A percentile compares a stretch with the other conserved stretches of the same genome.
These are phyloP conservation scores for Dendrothele bispora DNA, from an alignment of 768 basidiomycete species.

Conservation along the genomic window DNA sequence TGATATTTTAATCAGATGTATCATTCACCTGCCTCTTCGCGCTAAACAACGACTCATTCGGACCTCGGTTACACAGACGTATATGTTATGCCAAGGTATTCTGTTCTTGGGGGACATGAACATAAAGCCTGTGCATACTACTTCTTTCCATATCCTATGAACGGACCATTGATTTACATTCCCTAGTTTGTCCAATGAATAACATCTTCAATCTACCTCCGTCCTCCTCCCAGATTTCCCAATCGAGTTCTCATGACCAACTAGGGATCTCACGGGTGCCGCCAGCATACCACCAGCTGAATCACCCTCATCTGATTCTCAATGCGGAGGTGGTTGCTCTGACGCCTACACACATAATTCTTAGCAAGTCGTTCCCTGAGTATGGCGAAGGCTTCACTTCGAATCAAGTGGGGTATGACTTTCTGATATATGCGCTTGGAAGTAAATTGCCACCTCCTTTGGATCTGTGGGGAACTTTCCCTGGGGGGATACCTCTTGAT, in stretches of 20 bases:
- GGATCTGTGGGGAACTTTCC: conserved; percentile 46
- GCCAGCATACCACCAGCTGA: neutral
- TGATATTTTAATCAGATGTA: no score
- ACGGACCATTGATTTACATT: conserved; percentile 1
- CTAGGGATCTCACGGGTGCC: neutral
- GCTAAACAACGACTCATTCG: no score
- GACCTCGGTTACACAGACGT: conserved; percentile 45
- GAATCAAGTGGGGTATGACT: conserved; percentile 48
- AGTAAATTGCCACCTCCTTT: conserved; percentile 55
- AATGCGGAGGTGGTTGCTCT: conserved; percentile 47
- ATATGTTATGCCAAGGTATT: conserved; percentile 58
- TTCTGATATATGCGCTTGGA: conserved; percentile 61
- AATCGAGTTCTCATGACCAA: neutral
- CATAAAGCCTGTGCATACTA: conserved; percentile 58
- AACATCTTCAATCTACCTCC: conserved; percentile 38
- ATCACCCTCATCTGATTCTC: conserved; percentile 32
- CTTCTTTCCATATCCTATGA: neutral
- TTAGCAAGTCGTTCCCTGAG: conserved; percentile 50
- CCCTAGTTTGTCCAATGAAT: conserved; percentile 52
- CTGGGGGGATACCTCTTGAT: conserved; percentile 1
- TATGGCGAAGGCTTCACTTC: conserved; percentile 37
- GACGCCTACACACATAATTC: conserved; percentile 36
- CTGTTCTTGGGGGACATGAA: conserved; percentile 59
- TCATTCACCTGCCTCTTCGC: no score
- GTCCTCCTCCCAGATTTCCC: conserved; percentile 9